Evolutionary conservation across 371 early-diverging fungal species (phyloP).

Genomic region (Mortierella sp.): DNA sequence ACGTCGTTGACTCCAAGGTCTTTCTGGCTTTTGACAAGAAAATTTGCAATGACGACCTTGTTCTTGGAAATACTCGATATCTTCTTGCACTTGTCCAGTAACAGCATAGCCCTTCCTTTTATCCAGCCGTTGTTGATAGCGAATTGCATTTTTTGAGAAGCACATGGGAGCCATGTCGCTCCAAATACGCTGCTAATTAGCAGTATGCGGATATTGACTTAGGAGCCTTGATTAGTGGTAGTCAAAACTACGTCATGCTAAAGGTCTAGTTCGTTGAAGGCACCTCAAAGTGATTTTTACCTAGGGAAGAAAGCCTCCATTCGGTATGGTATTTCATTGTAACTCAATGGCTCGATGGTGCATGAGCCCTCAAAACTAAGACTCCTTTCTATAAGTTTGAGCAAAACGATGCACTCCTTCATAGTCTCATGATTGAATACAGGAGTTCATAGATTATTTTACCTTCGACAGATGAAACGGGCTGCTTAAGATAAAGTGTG

Average conservation of each 20-base stretch:
- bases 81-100: slow-evolving; percentile 17
- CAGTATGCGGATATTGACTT: slow-evolving; percentile 13
- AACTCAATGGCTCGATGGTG: too few relatives aligned
- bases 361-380: too few relatives aligned
- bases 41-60: slow-evolving; percentile 9
- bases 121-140: slow-evolving; percentile 18
- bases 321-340: too few relatives aligned
- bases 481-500: too few relatives aligned
- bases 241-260: background rate
- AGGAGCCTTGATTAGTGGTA: slow-evolving; percentile 18
- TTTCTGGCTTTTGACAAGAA: slow-evolving; percentile 3
- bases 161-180: slow-evolving; percentile 10
- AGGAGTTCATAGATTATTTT: too few relatives aligned
- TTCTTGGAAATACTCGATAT: slow-evolving; percentile 13
- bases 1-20: background rate
- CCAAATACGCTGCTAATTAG: background rate
- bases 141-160: slow-evolving; percentile 12
- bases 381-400: too few relatives aligned
- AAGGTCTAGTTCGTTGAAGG: slow-evolving; percentile 7
- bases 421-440: too few relatives aligned
- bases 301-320: too few relatives aligned
- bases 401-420: too few relatives aligned
- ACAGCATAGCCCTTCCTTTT: slow-evolving; percentile 1
- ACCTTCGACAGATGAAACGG: too few relatives aligned
- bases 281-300: too few relatives aligned